Conservation (phyloP, 2,329 filamentous ascomycete species). For the Neoscytalidium dimidiatum region DNA sequence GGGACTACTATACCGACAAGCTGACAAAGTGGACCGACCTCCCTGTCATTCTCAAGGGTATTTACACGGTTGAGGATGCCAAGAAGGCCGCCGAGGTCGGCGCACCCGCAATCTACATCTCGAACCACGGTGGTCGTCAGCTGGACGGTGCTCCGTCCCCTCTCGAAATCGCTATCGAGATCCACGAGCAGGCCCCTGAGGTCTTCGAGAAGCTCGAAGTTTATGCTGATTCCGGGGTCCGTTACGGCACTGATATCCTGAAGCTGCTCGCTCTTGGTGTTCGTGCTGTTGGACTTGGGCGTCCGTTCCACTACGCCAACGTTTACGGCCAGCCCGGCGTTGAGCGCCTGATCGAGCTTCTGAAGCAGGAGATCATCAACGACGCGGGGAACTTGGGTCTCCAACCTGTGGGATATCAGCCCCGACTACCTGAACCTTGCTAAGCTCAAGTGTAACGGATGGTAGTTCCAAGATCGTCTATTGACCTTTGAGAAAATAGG, state of each 20-base stretch:
- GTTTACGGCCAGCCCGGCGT: slow-evolving; percentile 64
- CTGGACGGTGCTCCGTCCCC: slow-evolving; percentile 59
- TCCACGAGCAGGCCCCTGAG: slow-evolving; percentile 57
- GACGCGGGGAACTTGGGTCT: slow-evolving; percentile 33
- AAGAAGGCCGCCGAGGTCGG: slow-evolving; percentile 38
- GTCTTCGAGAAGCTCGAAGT: slow-evolving; percentile 45
- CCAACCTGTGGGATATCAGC: slow-evolving; percentile 4
- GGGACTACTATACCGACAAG: slow-evolving; percentile 33
- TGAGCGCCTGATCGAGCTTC: slow-evolving; percentile 53
- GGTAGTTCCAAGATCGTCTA: neutral
- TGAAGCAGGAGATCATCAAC: slow-evolving; percentile 52
- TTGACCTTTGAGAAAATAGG: neutral
- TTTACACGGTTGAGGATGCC: slow-evolving; percentile 43
- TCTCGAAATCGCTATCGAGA: slow-evolving; percentile 75
- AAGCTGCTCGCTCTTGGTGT: slow-evolving; percentile 44
- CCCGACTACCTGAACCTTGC: neutral
- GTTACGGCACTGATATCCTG: slow-evolving; percentile 41
- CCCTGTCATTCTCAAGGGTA: slow-evolving; percentile 43
- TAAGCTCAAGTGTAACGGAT: slow-evolving; percentile 8
- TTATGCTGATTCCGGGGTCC: slow-evolving; percentile 43
- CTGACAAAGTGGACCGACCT: slow-evolving; percentile 39
- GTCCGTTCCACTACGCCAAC: slow-evolving; percentile 55
- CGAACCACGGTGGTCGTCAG: slow-evolving; percentile 45
- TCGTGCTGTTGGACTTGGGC: slow-evolving; percentile 47
- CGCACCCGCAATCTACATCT: slow-evolving; percentile 42